Evolutionary conservation across 495 filamentous ascomycete species (phyloP).

Genomic region (Rusavskia elegans): DNA sequence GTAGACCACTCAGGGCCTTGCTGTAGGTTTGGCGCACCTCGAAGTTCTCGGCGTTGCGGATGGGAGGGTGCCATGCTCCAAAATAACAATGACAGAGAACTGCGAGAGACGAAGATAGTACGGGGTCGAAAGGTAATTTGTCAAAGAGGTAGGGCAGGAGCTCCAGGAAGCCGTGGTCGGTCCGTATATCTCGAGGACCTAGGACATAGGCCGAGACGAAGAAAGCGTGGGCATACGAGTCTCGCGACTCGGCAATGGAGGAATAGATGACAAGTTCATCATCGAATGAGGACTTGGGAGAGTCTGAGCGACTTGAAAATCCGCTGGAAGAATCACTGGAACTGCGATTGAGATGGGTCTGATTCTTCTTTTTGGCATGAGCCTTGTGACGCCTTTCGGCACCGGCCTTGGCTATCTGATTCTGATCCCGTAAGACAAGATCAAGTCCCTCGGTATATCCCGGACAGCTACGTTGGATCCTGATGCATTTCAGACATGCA

Average conservation of each 20-base stretch:
- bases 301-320: neutral
- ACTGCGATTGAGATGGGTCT: neutral
- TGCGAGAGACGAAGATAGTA: conserved; percentile 1
- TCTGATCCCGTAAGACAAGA: conserved; percentile 9
- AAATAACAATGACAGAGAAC: conserved; percentile 3
- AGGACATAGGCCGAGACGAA: conserved; percentile 8
- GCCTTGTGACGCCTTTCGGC: conserved; percentile 5
- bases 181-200: conserved; percentile 2
- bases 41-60: neutral
- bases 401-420: conserved; percentile 4
- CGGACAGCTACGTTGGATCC: conserved; percentile 1
- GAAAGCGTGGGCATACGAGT: conserved; percentile 5
- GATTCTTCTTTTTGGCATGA: neutral
- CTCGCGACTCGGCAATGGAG: conserved; percentile 2
- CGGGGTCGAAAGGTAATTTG: neutral
- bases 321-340: neutral
- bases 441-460: conserved; percentile 11
- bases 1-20: neutral
- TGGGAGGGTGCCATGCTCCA: conserved; percentile 2
- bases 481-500: conserved; percentile 9
- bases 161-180: conserved; percentile 8
- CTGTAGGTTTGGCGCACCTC: neutral
- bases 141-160: conserved; percentile 6
- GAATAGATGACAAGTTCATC: neutral
- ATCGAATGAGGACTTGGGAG: neutral